Conservation (phyloP, 306 rosid species). For the Sophora flavescens region DNA sequence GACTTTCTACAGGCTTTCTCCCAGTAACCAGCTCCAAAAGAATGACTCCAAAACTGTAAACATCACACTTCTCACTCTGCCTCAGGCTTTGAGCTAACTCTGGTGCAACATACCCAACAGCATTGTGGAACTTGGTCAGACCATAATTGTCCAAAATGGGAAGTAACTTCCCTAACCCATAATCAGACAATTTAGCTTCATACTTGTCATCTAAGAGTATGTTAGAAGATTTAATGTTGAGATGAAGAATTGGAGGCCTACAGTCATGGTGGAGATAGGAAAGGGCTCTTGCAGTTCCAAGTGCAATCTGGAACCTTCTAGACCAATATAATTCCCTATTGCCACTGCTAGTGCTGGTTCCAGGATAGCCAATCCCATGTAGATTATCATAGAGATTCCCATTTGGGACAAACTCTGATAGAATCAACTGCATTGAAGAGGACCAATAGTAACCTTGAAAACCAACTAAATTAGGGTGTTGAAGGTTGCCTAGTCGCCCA, state of each 20-base stretch:
- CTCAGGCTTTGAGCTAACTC: slow-evolving; percentile 93
- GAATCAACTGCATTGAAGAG: slow-evolving; percentile 88
- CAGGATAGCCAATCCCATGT: slow-evolving; percentile 74
- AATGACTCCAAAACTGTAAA: slow-evolving; percentile 92
- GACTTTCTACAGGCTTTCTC: slow-evolving; percentile 97
- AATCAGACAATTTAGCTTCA: slow-evolving; percentile 89
- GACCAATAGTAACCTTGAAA: slow-evolving; percentile 99
- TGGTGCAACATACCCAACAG: slow-evolving; percentile 95
- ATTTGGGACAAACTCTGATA: slow-evolving; percentile 84
- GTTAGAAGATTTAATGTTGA: slow-evolving; percentile 92
- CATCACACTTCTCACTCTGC: slow-evolving; percentile 93
- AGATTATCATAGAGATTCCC: slow-evolving; percentile 92
- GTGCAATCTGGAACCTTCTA: slow-evolving; percentile 79
- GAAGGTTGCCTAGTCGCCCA: slow-evolving; percentile 80
- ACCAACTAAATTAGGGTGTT: slow-evolving; percentile 79
- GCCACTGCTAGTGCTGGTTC: slow-evolving; percentile 83
- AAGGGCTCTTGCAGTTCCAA: slow-evolving; percentile 92
- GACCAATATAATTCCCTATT: slow-evolving; percentile 79
- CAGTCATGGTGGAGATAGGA: slow-evolving; percentile 97
- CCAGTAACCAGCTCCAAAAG: slow-evolving; percentile 96
- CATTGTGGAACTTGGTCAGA: slow-evolving; percentile 81
- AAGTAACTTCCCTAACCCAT: slow-evolving; percentile 87
- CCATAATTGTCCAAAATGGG: slow-evolving; percentile 87
- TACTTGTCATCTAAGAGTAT: slow-evolving; percentile 84
- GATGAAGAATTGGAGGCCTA: slow-evolving; percentile 92